These are phyloP conservation scores for Pyrenochaeta sp. DNA, from an alignment of 2,329 filamentous ascomycete species.

Conservation along the genomic window DNA sequence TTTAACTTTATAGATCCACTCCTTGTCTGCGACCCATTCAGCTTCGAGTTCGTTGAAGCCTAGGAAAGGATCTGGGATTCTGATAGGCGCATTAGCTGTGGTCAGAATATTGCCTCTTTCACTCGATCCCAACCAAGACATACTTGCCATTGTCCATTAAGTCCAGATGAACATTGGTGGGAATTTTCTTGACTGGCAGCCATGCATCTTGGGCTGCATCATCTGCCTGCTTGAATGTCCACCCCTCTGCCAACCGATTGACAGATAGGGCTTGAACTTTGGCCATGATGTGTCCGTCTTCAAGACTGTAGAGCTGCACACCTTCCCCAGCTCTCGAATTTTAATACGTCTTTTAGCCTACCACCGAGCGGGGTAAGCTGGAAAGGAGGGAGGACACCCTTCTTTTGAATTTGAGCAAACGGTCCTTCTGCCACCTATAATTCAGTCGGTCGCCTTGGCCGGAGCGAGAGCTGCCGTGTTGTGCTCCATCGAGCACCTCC, in stretches of 20 bases:
- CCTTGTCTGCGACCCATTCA: constrained; percentile 59
- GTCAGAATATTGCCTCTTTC: background rate
- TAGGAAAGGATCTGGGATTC: constrained; percentile 60
- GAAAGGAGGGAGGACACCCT: constrained; percentile 8
- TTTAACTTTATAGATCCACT: constrained; percentile 58
- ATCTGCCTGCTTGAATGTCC: constrained; percentile 57
- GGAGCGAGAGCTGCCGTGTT: constrained; percentile 37
- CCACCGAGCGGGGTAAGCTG: constrained; percentile 17
- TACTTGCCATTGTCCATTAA: constrained; percentile 58
- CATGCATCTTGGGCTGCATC: constrained; percentile 51
- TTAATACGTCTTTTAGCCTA: constrained; percentile 6
- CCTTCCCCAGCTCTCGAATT: constrained; percentile 7
- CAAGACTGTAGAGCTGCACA: constrained; percentile 1
- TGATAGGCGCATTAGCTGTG: constrained; percentile 26
- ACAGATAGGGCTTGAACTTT: constrained; percentile 31
- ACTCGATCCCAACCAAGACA: constrained; percentile 16
- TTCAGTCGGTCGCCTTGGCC: constrained; percentile 32
- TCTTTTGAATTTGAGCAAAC: constrained; percentile 13
- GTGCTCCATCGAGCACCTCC: constrained; percentile 34
- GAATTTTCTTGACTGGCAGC: constrained; percentile 55
- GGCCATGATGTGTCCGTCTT: constrained; percentile 30
- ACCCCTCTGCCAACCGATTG: constrained; percentile 50
- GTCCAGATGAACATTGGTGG: constrained; percentile 59
- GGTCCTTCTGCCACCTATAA: constrained; percentile 34
- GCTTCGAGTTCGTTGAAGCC: constrained; percentile 60